Evolutionary conservation across 768 basidiomycete species (phyloP), one percentile per base, ranked within the genome.

Genomic region (Tylopilus felleus): DNA sequence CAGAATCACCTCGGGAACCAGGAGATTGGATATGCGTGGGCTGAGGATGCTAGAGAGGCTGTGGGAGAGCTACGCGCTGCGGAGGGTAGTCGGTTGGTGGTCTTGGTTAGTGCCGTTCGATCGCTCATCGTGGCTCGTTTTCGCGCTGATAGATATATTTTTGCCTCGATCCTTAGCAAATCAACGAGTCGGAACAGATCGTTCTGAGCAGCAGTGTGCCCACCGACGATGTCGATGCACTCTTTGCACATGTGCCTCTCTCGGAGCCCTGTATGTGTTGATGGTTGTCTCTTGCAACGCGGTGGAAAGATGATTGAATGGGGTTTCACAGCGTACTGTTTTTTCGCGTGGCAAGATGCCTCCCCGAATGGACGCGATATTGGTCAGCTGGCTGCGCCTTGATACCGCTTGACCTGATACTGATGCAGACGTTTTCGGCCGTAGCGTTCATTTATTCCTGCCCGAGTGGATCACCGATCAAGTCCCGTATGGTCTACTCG

Each of bases 361-460:
- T 64, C 73, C 1, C 65, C 75, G n/a, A 65, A 74, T 2, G 74
- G 73, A 28, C 80, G 84, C 27, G 80, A 88, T 52, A 79, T 90
- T 53, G 73, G 90, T 91, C 51, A 58, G 81, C 64, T 2, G 5
- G 29, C 16, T 13, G 23, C 33, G 13, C 25, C 13, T 38, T 40
- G 12, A 50, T 16, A 40, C 53, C 27, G 8, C 31, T 33, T 31
- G 38, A 29, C n/a, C 19, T 39, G 35, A 40, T 38, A 47, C 31
- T 57, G 46, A 57, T 44, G 14, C 38, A 36, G 12, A 8, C 13
- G 38, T 8, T 38, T 36, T 36, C 57, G 23, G 23, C 28, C n/a
- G 8, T 57, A 93, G 88, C 90, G 47, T 94, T 93, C 71, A 89
- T 97, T 52, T 98, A 98, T 71, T 89, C 88, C 19, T 98, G 95